Percentiles rank a stretch among this genome's conserved stretches.
Evolutionary conservation across 2,329 filamentous ascomycete genomes (phyloP).

Genomic region (Ciborinia camelliae): DNA sequence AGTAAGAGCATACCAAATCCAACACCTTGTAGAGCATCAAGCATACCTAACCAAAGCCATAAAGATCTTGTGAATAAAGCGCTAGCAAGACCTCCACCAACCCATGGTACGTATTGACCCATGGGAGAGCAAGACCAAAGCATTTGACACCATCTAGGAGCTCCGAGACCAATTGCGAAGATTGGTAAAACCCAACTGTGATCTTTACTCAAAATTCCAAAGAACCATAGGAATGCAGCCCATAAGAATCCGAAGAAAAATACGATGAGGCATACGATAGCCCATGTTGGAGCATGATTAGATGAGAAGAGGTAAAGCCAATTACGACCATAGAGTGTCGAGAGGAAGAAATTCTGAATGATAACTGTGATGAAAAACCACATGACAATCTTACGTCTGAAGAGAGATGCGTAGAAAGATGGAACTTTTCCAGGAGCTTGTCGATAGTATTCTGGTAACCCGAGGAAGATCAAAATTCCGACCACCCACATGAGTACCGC

Average conservation of each 20-base stretch:
- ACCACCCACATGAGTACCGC: slow-evolving; percentile 55
- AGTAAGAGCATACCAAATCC: slow-evolving; percentile 67
- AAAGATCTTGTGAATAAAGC: slow-evolving; percentile 55
- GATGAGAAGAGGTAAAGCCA: slow-evolving; percentile 48
- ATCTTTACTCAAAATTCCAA: slow-evolving; percentile 53
- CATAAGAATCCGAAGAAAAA: slow-evolving; percentile 55
- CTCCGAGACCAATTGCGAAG: slow-evolving; percentile 63
- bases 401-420: slow-evolving; percentile 60
- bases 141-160: slow-evolving; percentile 65
- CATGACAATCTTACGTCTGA: slow-evolving; percentile 60
- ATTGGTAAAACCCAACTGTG: slow-evolving; percentile 66
- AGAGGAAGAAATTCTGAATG: slow-evolving; percentile 40
- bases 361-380: slow-evolving; percentile 65
- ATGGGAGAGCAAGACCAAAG: slow-evolving; percentile 61
- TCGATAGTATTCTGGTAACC: slow-evolving; percentile 65
- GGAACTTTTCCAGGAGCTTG: slow-evolving; percentile 61
- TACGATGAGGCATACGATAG: slow-evolving; percentile 54
- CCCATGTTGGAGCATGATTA: slow-evolving; percentile 50
- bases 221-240: slow-evolving; percentile 49
- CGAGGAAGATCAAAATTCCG: slow-evolving; percentile 53
- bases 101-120: slow-evolving; percentile 62
- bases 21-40: slow-evolving; percentile 62
- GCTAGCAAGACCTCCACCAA: slow-evolving; percentile 47
- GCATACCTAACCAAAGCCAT: slow-evolving; percentile 65
- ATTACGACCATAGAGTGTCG: slow-evolving; percentile 62